Evolutionary conservation across 192 early-diverging fungal genomes (phyloP).

Genomic region (Physocladia obscura): DNA sequence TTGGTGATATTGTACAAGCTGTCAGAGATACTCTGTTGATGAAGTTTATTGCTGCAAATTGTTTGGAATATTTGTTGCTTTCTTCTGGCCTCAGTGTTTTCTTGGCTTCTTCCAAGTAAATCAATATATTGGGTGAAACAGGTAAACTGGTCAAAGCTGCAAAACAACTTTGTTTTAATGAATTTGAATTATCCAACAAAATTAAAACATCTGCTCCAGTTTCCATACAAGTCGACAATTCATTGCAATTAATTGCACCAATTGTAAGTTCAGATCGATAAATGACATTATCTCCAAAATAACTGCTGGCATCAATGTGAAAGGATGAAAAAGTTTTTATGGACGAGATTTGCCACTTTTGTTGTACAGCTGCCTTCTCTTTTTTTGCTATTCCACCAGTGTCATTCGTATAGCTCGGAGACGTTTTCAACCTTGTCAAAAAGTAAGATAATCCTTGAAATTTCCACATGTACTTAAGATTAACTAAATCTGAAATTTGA

Average conservation of each 20-base stretch:
- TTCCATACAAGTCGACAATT: not conserved
- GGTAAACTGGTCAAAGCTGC: not conserved
- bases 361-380: not conserved
- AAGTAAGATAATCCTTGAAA: not conserved
- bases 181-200: no score
- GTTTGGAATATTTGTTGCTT: not conserved
- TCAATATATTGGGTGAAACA: not conserved
- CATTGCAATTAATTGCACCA: not conserved
- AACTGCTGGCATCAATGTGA: not conserved
- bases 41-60: constrained; percentile 4
- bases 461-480: not conserved
- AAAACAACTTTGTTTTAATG: no score
- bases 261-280: not conserved
- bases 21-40: constrained; percentile 6
- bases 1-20: not conserved
- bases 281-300: not conserved
- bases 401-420: not conserved
- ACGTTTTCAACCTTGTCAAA: not conserved
- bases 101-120: not conserved
- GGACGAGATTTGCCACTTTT: not conserved
- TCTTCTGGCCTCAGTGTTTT: not conserved
- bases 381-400: not conserved
- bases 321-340: not conserved
- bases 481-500: not conserved
- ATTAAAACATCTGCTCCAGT: not conserved